A percentile compares a stretch with the other conserved stretches of the same genome.
These are phyloP conservation scores for Scheffersomyces lignicola DNA, from an alignment of 1,139 yeast genomes.

Conservation along the genomic window DNA sequence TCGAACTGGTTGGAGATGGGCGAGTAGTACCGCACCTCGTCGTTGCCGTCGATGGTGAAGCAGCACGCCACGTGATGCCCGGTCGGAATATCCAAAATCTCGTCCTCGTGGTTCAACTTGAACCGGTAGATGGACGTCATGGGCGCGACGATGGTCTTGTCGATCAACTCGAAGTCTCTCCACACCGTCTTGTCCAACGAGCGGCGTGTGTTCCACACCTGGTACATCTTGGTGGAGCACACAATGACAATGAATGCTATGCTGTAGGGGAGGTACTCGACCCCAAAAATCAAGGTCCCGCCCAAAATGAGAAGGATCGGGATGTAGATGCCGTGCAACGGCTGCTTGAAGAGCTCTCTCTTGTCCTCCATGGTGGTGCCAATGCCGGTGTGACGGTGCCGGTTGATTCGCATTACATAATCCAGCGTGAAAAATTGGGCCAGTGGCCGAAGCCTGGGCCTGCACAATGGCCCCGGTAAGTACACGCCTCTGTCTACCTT, in stretches of 20 bases:
- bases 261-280: constrained; percentile 51
- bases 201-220: constrained; percentile 49
- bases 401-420: not conserved
- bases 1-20: constrained; percentile 74
- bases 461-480: no score
- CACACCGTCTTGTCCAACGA: constrained; percentile 54
- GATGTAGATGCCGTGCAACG: constrained; percentile 71
- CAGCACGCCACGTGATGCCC: constrained; percentile 76
- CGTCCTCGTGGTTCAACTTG: constrained; percentile 59
- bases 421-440: no score
- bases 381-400: not conserved
- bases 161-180: constrained; percentile 66
- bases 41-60: constrained; percentile 55
- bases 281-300: constrained; percentile 60
- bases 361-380: constrained; percentile 45
- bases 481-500: no score
- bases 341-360: constrained; percentile 55
- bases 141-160: constrained; percentile 67
- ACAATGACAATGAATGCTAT: constrained; percentile 46
- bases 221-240: constrained; percentile 45
- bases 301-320: constrained; percentile 61
- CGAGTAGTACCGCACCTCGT: constrained; percentile 67
- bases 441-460: no score
- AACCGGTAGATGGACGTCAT: constrained; percentile 75
- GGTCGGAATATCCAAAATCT: constrained; percentile 63